Percentiles rank a stretch among this genome's conserved stretches.
Evolutionary conservation across 192 early-diverging fungal species (phyloP).

Genomic region (Mortierella alpina): DNA sequence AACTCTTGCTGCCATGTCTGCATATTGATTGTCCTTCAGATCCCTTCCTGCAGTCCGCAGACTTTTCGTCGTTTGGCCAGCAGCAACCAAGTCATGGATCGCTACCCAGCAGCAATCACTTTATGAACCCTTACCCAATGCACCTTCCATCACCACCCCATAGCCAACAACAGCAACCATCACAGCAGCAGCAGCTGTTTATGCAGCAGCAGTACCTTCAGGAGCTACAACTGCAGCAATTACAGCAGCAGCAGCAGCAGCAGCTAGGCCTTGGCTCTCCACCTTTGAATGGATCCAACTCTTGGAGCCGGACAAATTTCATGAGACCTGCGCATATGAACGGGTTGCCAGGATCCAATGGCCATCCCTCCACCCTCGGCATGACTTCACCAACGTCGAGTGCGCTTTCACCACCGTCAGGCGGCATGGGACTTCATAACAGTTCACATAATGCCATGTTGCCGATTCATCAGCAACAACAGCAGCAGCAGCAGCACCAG

Average conservation of each 20-base stretch:
- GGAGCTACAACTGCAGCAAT: constrained; percentile 7
- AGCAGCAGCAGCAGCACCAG: constrained; percentile 12
- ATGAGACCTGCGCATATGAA: constrained; percentile 15
- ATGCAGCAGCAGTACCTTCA: constrained; percentile 7
- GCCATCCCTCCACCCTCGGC: constrained; percentile 1
- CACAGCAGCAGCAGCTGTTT: constrained; percentile 10
- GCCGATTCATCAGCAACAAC: constrained; percentile 6
- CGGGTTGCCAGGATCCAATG: neutral
- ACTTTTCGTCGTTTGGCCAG: constrained; percentile 31
- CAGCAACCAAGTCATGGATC: constrained; percentile 46
- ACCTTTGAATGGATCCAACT: constrained; percentile 14
- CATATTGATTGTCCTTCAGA: constrained; percentile 1
- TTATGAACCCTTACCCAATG: constrained; percentile 40
- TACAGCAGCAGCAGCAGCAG: constrained; percentile 24
- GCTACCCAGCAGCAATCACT: constrained; percentile 15
- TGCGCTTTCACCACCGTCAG: constrained; percentile 15
- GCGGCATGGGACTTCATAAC: neutral
- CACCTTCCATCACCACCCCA: constrained; percentile 28
- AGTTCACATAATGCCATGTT: constrained; percentile 4
- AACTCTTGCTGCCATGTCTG: neutral
- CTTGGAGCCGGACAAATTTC: constrained; percentile 15
- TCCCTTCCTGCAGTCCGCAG: constrained; percentile 29
- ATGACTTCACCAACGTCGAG: constrained; percentile 23
- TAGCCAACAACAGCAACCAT: constrained; percentile 17
- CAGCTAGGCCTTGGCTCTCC: constrained; percentile 18